Evolutionary conservation across 768 basidiomycete species (phyloP).

Genomic region (Auricularia sp.): DNA sequence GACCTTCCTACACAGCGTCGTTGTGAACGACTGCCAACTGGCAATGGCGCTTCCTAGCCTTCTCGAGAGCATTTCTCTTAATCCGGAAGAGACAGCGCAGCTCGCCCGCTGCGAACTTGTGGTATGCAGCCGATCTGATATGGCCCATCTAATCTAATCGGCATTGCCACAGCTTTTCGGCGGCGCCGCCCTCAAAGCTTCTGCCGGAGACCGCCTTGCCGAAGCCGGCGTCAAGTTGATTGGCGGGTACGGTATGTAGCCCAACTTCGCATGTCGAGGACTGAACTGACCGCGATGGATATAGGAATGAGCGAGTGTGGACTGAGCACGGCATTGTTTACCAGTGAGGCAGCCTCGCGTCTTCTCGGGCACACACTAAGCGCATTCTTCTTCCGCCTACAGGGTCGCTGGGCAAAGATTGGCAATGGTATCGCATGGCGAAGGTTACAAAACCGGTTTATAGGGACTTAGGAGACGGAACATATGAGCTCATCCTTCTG

Average conservation of each 20-base stretch:
- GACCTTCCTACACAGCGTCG: background rate
- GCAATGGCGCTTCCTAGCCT: background rate
- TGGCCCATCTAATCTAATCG: background rate
- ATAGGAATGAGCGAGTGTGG: background rate
- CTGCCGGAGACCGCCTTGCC: slow-evolving; percentile 16
- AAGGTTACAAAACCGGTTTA: background rate
- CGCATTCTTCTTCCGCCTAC: background rate
- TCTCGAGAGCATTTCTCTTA: background rate
- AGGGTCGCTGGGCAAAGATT: background rate
- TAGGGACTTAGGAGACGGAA: background rate
- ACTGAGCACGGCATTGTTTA: background rate
- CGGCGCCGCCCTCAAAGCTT: slow-evolving; percentile 19
- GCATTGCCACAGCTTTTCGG: slow-evolving; percentile 10
- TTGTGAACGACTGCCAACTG: background rate
- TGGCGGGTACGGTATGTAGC: background rate
- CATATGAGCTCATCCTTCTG: background rate
- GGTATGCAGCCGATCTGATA: background rate
- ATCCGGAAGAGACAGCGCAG: background rate
- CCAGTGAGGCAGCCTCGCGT: background rate
- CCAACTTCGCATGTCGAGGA: background rate
- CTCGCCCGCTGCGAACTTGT: background rate
- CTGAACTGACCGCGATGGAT: background rate
- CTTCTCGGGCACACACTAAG: background rate
- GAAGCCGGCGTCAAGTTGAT: background rate
- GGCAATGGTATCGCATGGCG: background rate